Conservation (phyloP, 148 eudicot genomes). For the Rhododendron williamsianum region DNA sequence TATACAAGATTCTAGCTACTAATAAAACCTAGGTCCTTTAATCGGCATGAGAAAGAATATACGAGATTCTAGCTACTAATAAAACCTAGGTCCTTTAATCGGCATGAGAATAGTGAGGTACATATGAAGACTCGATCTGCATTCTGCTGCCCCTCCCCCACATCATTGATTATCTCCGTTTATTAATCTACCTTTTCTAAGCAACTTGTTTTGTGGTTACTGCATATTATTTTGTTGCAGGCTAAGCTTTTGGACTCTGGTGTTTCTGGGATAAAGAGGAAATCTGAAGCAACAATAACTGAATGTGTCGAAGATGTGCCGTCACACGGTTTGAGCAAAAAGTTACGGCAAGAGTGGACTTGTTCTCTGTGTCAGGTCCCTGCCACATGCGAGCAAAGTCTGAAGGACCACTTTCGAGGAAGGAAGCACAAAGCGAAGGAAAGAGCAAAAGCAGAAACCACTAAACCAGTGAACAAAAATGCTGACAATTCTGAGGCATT, state of each 20-base stretch:
- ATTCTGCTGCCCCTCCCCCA: not conserved
- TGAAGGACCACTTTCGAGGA: not conserved
- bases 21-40: no score
- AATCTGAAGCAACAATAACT: no score
- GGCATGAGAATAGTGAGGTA: no score
- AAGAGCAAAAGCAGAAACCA: no score
- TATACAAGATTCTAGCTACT: no score
- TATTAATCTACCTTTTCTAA: no score
- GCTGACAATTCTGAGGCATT: not conserved
- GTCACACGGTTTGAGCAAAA: not conserved
- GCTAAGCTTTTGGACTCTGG: not conserved
- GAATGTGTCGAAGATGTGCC: no score
- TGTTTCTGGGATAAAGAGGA: no score
- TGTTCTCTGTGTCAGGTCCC: not conserved
- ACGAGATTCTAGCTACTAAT: no score
- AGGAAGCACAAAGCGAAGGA: conserved; percentile 6
- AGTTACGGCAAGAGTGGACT: not conserved
- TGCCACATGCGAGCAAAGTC: not conserved
- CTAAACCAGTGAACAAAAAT: not conserved
- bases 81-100: no score
- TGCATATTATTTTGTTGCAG: not conserved
- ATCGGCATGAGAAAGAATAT: no score
- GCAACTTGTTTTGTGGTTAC: not conserved
- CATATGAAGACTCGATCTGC: no score
- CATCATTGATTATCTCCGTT: not conserved